Evolutionary conservation across 1,284 basidiomycete species (phyloP).

Genomic region (Golubevia pallescens): DNA sequence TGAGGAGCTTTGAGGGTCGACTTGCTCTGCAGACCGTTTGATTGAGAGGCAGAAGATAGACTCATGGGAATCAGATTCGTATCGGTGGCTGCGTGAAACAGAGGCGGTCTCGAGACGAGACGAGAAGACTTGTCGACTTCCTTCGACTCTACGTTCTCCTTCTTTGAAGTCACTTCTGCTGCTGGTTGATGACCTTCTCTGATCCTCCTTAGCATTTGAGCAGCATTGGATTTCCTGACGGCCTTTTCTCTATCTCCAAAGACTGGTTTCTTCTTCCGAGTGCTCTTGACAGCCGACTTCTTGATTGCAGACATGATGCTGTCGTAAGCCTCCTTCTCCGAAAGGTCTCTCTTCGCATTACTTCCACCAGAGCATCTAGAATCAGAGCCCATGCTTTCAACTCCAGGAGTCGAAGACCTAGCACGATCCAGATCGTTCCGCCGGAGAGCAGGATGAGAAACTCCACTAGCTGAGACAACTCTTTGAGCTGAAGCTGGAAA

Average conservation of each 20-base stretch:
- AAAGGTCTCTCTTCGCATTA: constrained; percentile 53
- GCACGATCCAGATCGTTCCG: constrained; percentile 41
- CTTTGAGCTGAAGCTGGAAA: constrained; percentile 33
- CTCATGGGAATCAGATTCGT: constrained; percentile 1
- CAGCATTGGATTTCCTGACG: constrained; percentile 4
- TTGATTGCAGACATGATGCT: constrained; percentile 56
- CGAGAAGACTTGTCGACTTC: background rate
- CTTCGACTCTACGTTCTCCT: background rate
- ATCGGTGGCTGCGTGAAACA: constrained; percentile 7
- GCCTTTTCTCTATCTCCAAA: constrained; percentile 1
- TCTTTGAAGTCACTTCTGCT: constrained; percentile 5
- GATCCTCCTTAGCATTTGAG: background rate
- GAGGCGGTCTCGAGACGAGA: constrained; percentile 7
- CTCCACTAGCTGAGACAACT: background rate
- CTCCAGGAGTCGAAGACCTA: constrained; percentile 17
- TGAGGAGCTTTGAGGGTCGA: background rate
- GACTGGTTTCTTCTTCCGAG: constrained; percentile 25
- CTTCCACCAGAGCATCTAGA: constrained; percentile 59
- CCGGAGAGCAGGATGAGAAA: constrained; percentile 11
- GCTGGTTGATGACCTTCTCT: background rate
- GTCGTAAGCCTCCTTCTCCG: constrained; percentile 57
- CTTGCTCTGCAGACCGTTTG: background rate
- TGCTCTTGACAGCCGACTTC: constrained; percentile 27
- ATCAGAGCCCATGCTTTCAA: constrained; percentile 48
- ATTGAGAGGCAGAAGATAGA: background rate